Percentiles rank a stretch among this genome's conserved stretches.
phyloP scores from a whole-genome alignment of 345 rosid genomes.

The Rhodamnia argentea region DNA sequence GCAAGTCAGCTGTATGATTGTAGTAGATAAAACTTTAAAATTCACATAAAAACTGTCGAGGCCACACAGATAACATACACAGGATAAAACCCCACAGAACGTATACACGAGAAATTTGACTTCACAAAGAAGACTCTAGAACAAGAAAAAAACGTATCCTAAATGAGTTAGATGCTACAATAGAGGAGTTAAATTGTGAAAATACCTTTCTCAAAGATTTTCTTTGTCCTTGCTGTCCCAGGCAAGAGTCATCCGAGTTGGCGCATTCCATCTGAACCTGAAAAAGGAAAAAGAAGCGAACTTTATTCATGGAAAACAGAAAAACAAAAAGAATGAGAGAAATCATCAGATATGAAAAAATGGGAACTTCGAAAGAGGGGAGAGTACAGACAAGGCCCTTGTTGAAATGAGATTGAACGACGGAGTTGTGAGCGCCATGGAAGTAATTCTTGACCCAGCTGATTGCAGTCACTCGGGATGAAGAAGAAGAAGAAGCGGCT shows the following conservation, averaged over 20 bases:
- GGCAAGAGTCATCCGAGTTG: constrained; percentile 4
- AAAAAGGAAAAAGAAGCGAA: background rate
- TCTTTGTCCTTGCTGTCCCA: constrained; percentile 15
- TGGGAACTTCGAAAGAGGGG: background rate
- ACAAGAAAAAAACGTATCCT: background rate
- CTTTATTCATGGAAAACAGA: background rate
- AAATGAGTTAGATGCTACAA: background rate
- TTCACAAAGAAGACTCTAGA: background rate
- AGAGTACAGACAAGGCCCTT: constrained; percentile 63
- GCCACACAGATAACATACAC: background rate
- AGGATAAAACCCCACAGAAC: background rate
- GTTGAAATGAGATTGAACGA: constrained; percentile 68
- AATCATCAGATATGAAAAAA: background rate
- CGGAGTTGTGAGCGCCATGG: constrained; percentile 41
- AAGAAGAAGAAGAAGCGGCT: background rate
- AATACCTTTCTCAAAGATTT: constrained; percentile 46
- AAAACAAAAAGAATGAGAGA: background rate
- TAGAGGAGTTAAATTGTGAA: background rate
- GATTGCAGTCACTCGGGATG: constrained; percentile 44
- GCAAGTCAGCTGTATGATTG: constrained; percentile 27
- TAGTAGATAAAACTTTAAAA: constrained; percentile 14
- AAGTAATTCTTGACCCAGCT: constrained; percentile 86
- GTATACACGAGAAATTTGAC: background rate
- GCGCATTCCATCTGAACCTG: constrained; percentile 53
- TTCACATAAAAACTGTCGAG: background rate